Conservation (phyloP, 208 protist species). For the Leptomonas pyrrhocoris region DNA sequence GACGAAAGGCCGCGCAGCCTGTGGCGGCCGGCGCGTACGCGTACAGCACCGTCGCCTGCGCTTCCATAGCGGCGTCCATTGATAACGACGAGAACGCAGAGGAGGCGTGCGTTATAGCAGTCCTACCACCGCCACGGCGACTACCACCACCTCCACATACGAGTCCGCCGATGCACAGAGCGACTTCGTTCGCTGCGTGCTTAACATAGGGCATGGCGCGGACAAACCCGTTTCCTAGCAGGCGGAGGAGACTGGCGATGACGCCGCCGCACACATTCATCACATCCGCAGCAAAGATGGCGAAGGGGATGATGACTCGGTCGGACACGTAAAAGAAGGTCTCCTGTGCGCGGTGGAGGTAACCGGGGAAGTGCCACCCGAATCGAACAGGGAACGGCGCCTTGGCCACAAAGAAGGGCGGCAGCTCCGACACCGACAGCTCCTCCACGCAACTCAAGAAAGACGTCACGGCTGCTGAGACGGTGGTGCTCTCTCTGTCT, state of each 20-base stretch:
- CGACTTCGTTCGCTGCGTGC: constrained; percentile 15
- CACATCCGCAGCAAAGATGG: background rate
- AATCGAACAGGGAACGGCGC: constrained; percentile 28
- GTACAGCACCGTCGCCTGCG: constrained; percentile 10
- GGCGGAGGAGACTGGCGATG: background rate
- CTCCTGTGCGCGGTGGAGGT: constrained; percentile 11
- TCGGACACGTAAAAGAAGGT: constrained; percentile 4
- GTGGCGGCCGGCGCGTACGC: constrained; percentile 5
- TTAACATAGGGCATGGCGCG: constrained; percentile 14
- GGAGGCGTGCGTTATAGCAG: background rate
- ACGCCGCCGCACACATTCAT: constrained; percentile 2
- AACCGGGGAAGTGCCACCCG: constrained; percentile 24
- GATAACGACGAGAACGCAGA: background rate
- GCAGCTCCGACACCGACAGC: constrained; percentile 9
- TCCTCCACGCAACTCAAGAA: constrained; percentile 22
- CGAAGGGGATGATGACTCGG: background rate
- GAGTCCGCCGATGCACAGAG: constrained; percentile 15
- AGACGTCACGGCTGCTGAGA: background rate
- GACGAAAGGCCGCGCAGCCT: constrained; percentile 4
- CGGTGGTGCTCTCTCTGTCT: background rate
- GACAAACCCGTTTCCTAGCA: constrained; percentile 6
- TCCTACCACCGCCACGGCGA: background rate
- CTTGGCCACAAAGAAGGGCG: constrained; percentile 13
- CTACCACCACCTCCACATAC: constrained; percentile 7
- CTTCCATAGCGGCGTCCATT: background rate